Base-by-base conservation (phyloP, 2,329 filamentous ascomycete species). In the Pseudogymnoascus sp. region DNA sequence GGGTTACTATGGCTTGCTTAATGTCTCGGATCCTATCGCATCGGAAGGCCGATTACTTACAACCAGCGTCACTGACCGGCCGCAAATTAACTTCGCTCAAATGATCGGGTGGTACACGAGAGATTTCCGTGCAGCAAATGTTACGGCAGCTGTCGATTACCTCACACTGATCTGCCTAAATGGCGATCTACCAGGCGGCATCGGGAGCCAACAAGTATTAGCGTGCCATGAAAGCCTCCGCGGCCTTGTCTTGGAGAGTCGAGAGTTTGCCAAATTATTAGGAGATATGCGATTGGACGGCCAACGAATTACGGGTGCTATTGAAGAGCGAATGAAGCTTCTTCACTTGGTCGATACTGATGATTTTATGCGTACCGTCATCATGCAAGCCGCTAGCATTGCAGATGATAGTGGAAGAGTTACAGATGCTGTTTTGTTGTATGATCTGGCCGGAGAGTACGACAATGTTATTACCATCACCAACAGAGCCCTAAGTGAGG, bases 91-190 rank as follows among this genome's bases (percentile, higher is more conserved):
- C 79, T 97, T 97, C 77, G 93, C 91, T 50, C 89, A 90, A 64
- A 90, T 97, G 81, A 82, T 97, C 66, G 96, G 93, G 42, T 91
- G 95, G 74, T 99, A 99, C 79, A 99, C 96, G 4, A 86, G 89
- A 62, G 93, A 97, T 75, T 99, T 99, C 84, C 89, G 95, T 61
- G 91, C 91, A 31, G 93, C 92, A 18, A 88, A 96, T 71, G 89
- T 92, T 5, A 89, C 90, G 64, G 90, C 91, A 36, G 95, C 96
- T 2, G 90, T 96, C 16, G 95, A 99, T 74, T 99, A 99, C 75
- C 85, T 99, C 59, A 85, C 88, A 5, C 79, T 99, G 64, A 93
- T 99, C 71, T 96, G 91, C 75, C 84, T 99, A 63, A 97, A 97
- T 73, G 85, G 88, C 60, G 93, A 97, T 74, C 80, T 96, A 46